Evolutionary conservation across 2,329 filamentous ascomycete species (phyloP), one percentile per base, ranked within the genome.

Genomic region (Fusarium luffae): DNA sequence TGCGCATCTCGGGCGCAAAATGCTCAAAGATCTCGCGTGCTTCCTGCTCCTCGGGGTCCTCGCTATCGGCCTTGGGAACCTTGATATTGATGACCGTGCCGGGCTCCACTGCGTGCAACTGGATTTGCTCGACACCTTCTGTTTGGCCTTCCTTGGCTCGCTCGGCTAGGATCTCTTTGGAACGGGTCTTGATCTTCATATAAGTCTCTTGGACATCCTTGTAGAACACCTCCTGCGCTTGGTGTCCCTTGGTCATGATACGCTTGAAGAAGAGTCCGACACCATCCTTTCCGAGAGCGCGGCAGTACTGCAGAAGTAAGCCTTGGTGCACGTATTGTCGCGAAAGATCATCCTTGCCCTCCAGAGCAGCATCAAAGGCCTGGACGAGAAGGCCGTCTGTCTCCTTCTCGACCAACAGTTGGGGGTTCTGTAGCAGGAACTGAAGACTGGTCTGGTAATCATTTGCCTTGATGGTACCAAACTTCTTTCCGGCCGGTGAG

Each of bases 211-310:
- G 91, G 46, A 99, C 94, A 78, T 99, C 96, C 79, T 97, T 95
- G 78, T 88, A 89, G 84, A 99, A 99, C 46, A 98, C 87, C 46
- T 93, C 93, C 75, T 92, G 90, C 9, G 96, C 97, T 81, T 97
- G 92, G 81, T 99, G 95, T 32, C 91, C 93, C 74, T 89, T 89
- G 5, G 92, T 97, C 23, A 92, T 96, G 79, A 99, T 94, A 61
- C 95, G 92, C 82, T 96, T 97, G 87, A 99, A 99, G 85, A 99
- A 99, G 30, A 98, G 82, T 8, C 89, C 88, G 11, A 98, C 94
- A 23, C 95, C 95, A 75, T 98, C 93, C 70, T 89, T 89, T 66
- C 95, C 94, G 9, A 99, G 86, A 43, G 93, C 91, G 12, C 95
- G 89, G 82, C 96, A 99, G 83, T 99, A 99, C 79, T 99, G 96